Conservation (phyloP, 148 eudicot species). For the Arbutus unedo region DNA sequence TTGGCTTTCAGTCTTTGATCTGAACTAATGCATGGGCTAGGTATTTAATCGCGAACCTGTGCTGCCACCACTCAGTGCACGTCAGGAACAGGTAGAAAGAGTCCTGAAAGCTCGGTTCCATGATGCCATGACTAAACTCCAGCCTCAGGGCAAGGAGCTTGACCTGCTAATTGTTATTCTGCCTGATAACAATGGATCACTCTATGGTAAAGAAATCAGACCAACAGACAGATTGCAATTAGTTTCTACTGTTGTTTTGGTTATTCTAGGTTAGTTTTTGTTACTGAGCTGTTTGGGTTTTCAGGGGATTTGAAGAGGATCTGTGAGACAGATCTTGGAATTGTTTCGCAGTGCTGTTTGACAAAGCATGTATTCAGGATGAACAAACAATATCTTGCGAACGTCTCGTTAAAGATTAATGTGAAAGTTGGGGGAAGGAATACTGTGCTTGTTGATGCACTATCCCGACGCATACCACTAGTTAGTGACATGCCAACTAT, state of each 20-base stretch:
- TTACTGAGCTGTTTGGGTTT: background rate
- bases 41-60: constrained; percentile 57
- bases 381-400: constrained; percentile 68
- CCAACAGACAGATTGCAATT: background rate
- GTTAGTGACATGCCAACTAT: constrained; percentile 70
- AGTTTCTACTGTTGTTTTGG: background rate
- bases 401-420: constrained; percentile 66
- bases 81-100: constrained; percentile 75
- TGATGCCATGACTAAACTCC: constrained; percentile 59
- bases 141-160: constrained; percentile 45
- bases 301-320: constrained; percentile 74
- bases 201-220: constrained; percentile 55
- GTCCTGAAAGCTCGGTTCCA: constrained; percentile 51
- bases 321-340: constrained; percentile 85
- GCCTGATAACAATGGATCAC: constrained; percentile 81
- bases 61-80: constrained; percentile 43
- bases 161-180: constrained; percentile 70
- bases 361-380: constrained; percentile 64
- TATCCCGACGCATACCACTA: constrained; percentile 58
- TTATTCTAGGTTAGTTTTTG: background rate
- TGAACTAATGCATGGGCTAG: constrained; percentile 23
- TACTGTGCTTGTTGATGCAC: constrained; percentile 65
- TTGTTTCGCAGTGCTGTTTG: constrained; percentile 80
- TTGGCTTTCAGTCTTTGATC: background rate
- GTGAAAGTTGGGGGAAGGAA: constrained; percentile 82